A percentile compares a stretch with the other conserved stretches of the same genome.
Evolutionary conservation across 202 grass and related monocot species (phyloP).

Genomic region (Schoenoplectus tabernaemontani): DNA sequence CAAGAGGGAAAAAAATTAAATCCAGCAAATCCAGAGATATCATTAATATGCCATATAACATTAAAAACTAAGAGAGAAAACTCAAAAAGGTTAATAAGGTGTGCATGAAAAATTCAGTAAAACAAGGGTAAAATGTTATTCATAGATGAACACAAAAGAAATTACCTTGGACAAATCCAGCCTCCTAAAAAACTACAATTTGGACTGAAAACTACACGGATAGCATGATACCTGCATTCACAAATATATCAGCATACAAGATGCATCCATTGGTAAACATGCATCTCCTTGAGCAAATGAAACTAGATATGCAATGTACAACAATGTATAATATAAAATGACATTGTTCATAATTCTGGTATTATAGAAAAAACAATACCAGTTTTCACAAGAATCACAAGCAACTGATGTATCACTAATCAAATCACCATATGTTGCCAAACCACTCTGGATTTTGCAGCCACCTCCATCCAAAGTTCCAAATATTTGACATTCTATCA

Average conservation of each 20-base stretch:
- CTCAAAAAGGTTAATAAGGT: not conserved
- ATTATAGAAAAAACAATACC: slow-evolving; percentile 36
- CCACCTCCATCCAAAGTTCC: slow-evolving; percentile 53
- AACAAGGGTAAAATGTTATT: not conserved
- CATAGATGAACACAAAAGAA: slow-evolving; percentile 11
- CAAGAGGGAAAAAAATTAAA: too few relatives aligned
- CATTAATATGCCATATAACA: too few relatives aligned
- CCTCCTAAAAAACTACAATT: slow-evolving; percentile 41
- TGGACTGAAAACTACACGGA: slow-evolving; percentile 73
- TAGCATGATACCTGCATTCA: slow-evolving; percentile 90
- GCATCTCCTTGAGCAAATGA: not conserved
- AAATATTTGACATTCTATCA: slow-evolving; percentile 77
- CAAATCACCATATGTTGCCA: slow-evolving; percentile 47
- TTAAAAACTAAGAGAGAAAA: slow-evolving; percentile 5
- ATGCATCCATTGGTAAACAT: not conserved
- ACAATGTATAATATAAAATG: slow-evolving; percentile 2
- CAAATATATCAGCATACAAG: not conserved
- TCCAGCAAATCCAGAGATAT: too few relatives aligned
- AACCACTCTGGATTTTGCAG: slow-evolving; percentile 70
- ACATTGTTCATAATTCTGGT: slow-evolving; percentile 11
- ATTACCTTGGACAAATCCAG: slow-evolving; percentile 97
- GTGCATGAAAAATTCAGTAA: not conserved
- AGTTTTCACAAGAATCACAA: slow-evolving; percentile 95
- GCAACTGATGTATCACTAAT: slow-evolving; percentile 88
- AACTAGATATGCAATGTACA: not conserved